Base-by-base conservation (phyloP, 2,329 filamentous ascomycete genomes). In the Xylariaceae sp. region DNA sequence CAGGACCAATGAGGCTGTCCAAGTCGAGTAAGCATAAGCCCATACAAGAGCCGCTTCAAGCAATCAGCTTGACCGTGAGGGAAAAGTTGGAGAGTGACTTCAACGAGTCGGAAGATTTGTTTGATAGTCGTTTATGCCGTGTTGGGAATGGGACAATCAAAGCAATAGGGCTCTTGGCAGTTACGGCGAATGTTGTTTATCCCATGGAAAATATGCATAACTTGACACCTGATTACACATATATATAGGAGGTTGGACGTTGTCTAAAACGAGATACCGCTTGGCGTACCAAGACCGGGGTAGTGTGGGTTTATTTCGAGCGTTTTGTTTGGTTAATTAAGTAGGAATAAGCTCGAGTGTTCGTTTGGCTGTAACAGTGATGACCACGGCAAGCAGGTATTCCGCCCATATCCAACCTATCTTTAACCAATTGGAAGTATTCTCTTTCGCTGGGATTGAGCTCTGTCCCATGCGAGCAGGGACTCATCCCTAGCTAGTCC, bases 221-320 rank as follows among this genome's bases (percentile, higher is more conserved):
- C n/a, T n/a, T n/a, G n/a, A n/a, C n/a, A n/a, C n/a, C n/a, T n/a
- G n/a, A n/a, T n/a, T n/a, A n/a, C n/a, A n/a, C n/a, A n/a, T n/a
- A n/a, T n/a, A n/a, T n/a, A n/a, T n/a, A 40, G 40, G 41, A 60
- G 50, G 49, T 52, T 60, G 37, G 48, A 32, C 37, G 44, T 19
- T 45, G 55, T 46, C 48, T 43, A 60, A 63, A 60, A 61, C 60
- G 59, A n/a, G 23, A 52, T 42, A 20, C 23, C 51, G 40, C 58
- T 62, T 61, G 60, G 56, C 54, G 48, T 47, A 26, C 43, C 52
- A 46, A 57, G 57, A 57, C 59, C 49, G 60, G 60, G 60, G 60
- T 57, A 59, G 37, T 9, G 43, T 55, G 19, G 48, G 48, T 29
- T n/a, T 23, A 23, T 16, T 53, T 20, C 40, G 41, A 40, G 29